phyloP scores from a whole-genome alignment of 2,329 filamentous ascomycete genomes.

The Talaromyces pinophilus region DNA sequence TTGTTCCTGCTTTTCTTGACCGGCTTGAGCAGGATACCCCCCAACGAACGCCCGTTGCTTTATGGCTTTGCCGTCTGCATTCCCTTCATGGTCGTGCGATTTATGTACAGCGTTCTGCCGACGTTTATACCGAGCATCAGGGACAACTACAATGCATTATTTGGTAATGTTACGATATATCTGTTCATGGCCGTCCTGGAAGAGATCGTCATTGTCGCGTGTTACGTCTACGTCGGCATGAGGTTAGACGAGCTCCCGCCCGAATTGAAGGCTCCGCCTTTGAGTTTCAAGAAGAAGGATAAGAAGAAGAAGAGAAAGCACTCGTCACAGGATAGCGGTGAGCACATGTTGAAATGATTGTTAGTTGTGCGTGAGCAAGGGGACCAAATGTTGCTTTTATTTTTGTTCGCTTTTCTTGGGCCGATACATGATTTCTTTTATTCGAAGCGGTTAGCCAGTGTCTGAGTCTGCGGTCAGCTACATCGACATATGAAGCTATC shows the following conservation, averaged over 20 bases:
- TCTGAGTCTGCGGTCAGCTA: not conserved
- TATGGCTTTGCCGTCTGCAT: slow-evolving; percentile 4
- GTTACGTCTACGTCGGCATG: slow-evolving; percentile 13
- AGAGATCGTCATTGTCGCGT: slow-evolving; percentile 8
- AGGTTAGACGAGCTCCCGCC: slow-evolving; percentile 15
- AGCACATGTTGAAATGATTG: slow-evolving; percentile 11
- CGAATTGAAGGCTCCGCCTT: slow-evolving; percentile 8
- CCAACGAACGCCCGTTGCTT: slow-evolving; percentile 8
- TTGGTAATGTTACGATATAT: slow-evolving; percentile 14
- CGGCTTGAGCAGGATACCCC: not conserved
- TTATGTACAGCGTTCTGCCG: slow-evolving; percentile 12
- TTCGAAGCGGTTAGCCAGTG: not conserved
- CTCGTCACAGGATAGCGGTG: not conserved
- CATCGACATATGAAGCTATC: not conserved
- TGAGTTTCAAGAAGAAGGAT: slow-evolving; percentile 15
- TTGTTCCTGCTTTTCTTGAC: slow-evolving; percentile 11
- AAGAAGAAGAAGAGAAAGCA: slow-evolving; percentile 18
- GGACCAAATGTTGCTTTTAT: not conserved
- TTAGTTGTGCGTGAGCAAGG: not conserved
- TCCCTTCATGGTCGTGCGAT: slow-evolving; percentile 14
- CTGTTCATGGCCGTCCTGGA: slow-evolving; percentile 13
- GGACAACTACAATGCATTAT: not conserved
- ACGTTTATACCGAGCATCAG: slow-evolving; percentile 9
- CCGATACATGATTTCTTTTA: not conserved
- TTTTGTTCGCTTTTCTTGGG: not conserved